Evolutionary conservation across 2,329 filamentous ascomycete species (phyloP).

Genomic region (Penicillium rolfsii): DNA sequence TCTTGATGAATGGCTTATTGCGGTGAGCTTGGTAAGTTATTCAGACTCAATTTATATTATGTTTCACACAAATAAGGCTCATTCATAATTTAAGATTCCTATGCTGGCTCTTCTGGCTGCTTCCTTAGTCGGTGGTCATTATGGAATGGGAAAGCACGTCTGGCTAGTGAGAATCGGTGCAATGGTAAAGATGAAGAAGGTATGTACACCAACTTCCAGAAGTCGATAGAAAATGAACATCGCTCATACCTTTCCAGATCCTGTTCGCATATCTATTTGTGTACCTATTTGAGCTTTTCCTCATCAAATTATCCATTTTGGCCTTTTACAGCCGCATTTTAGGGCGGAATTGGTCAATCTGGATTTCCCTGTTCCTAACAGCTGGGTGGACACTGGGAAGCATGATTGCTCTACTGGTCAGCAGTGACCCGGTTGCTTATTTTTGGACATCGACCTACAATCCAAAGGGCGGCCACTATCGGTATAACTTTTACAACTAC

Average conservation of each 20-base stretch:
- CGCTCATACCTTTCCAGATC: neutral
- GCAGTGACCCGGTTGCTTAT: conserved; percentile 15
- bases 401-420: conserved; percentile 14
- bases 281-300: conserved; percentile 16
- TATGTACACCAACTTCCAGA: neutral
- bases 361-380: conserved; percentile 14
- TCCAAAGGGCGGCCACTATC: conserved; percentile 11
- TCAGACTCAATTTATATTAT: neutral
- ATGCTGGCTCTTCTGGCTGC: neutral
- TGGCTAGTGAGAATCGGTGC: conserved; percentile 3
- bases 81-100: neutral
- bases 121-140: conserved; percentile 1
- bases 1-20: conserved; percentile 9
- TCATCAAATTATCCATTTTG: conserved; percentile 28
- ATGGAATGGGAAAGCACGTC: conserved; percentile 13
- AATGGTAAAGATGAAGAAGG: conserved; percentile 14
- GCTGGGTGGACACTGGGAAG: conserved; percentile 17
- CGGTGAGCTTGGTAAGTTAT: neutral
- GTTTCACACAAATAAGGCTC: neutral
- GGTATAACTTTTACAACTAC: conserved; percentile 17
- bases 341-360: conserved; percentile 19
- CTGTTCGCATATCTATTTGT: conserved; percentile 8
- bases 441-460: conserved; percentile 18
- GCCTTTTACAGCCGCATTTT: conserved; percentile 32
- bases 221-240: too few relatives aligned